Base-by-base conservation (phyloP, 2,329 filamentous ascomycete species). In the Clarireedia monteithiana region DNA sequence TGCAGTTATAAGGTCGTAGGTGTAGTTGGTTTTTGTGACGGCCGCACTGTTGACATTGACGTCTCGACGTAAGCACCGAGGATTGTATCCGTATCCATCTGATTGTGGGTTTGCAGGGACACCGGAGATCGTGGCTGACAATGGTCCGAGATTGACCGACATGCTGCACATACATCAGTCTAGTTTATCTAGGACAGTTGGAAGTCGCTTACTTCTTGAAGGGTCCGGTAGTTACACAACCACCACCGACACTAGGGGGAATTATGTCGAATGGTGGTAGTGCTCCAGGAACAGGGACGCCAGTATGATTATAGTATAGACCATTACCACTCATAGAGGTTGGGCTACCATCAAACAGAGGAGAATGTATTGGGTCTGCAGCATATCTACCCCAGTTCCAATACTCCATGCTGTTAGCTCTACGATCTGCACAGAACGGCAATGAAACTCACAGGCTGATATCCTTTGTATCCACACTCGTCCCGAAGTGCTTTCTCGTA, bases 321-420 rank as follows among this genome's bases (percentile, higher is more conserved):
- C 78, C 77, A 58, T 80, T 74, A 23, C 77, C 76, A 27, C 73
- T 73, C 71, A 80, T 68, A 53, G 73, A 75, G 46, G 73, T 77
- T 23, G 72, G 73, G 60, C 74, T 77, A 34, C 80, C 80, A 60
- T 80, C 78, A 60, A 84, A 81, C 47, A 81, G 62, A 14, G 78
- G 76, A 0, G 78, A 79, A 52, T 73, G 72, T 60, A 68, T 63
- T 2, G 73, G 71, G 55, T 80, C 73, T 3, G 70, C 60, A 2
- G 40, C 42, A 74, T 71, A 67, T 75, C 72, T 71, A 2, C 73
- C 73, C 76, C 78, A 82, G 65, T 81, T 76, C 69, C 58, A 60
- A 46, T 61, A 62, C 51, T 73, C 30, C 20, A 10, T 14, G 15
- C 39, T 7, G 45, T 54, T n/a, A 49, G 30, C 15, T 4, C n/a